Base-by-base conservation (phyloP, 257 asterid genomes). In the Fraxinus americana region DNA sequence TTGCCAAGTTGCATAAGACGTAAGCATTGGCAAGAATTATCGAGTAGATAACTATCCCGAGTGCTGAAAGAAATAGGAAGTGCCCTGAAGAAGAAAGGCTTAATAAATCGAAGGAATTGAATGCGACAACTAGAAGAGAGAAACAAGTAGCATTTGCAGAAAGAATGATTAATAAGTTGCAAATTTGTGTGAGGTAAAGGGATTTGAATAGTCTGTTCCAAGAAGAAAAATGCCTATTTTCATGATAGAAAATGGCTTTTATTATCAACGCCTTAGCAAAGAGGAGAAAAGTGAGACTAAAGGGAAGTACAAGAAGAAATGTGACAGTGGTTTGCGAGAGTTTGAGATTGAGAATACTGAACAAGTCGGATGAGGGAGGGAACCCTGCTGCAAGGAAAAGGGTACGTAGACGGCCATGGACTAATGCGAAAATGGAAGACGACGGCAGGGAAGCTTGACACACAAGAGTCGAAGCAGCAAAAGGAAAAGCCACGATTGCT, bases 91-190 rank as follows among this genome's bases (percentile, higher is more conserved):
- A 83, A 16, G 82, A 81, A 45, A 94, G 82, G 72, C 87, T 85
- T 17, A 83, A 34, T 19, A 61, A 71, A n/a, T 85, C 89, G 13
- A 78, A 34, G 7, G 25, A 32, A 71, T 84, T 87, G 82, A 89
- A 92, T 8, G 69, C 67, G 0, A 83, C 30, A 70, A 87, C 34
- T 13, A 94, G 75, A 41, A 92, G 72, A 72, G 85, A 86, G 75
- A 91, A 87, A 81, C 90, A 88, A 54, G 96, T 86, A 70, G 98
- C 92, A 71, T 94, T 90, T 35, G 92, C 91, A 2, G 92, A 82
- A 43, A 91, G 82, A 35, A 90, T 70, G 74, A 90, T 16, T 2
- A 90, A 12, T 11, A 84, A 83, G 86, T 83, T 91, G 90, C 92
- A 94, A 7, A 86, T 29, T 45, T 92, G 96, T 0, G 96, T 90